phyloP scores from a whole-genome alignment of 2,329 filamentous ascomycete genomes.

The Venturia effusa region DNA sequence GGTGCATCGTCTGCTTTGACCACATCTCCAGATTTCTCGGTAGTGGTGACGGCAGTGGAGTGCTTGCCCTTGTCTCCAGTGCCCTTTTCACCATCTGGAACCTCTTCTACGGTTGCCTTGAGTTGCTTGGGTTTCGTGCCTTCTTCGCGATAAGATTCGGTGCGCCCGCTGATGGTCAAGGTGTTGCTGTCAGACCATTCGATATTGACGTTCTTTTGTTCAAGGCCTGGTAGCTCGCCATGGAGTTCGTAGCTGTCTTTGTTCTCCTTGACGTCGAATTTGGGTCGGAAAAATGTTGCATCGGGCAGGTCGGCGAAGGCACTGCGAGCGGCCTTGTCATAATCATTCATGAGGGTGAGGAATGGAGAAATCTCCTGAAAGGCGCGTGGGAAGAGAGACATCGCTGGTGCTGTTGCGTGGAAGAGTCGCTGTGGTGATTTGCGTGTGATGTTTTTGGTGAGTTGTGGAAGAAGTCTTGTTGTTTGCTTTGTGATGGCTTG shows the following conservation, averaged over 20 bases:
- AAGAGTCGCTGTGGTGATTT: slow-evolving; percentile 16
- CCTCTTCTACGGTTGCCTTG: slow-evolving; percentile 48
- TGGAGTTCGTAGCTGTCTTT: slow-evolving; percentile 62
- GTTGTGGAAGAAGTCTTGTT: slow-evolving; percentile 21
- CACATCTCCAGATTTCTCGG: slow-evolving; percentile 27
- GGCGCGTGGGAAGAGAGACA: slow-evolving; percentile 32
- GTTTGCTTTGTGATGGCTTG: slow-evolving; percentile 24
- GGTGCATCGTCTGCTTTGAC: slow-evolving; percentile 22
- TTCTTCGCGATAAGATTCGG: slow-evolving; percentile 50
- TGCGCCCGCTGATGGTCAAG: slow-evolving; percentile 56
- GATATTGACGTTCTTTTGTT: slow-evolving; percentile 62
- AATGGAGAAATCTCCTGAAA: slow-evolving; percentile 30
- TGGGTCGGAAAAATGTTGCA: slow-evolving; percentile 49
- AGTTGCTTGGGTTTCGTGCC: slow-evolving; percentile 14
- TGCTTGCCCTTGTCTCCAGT: slow-evolving; percentile 11
- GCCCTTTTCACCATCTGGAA: slow-evolving; percentile 20
- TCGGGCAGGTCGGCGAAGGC: slow-evolving; percentile 42
- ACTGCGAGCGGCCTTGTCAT: slow-evolving; percentile 27
- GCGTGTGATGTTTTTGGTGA: slow-evolving; percentile 14
- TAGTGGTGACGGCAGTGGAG: slow-evolving; percentile 21
- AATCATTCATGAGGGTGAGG: slow-evolving; percentile 39
- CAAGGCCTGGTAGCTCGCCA: slow-evolving; percentile 67
- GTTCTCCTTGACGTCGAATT: slow-evolving; percentile 68
- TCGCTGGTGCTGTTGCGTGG: slow-evolving; percentile 14
- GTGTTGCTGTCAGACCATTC: slow-evolving; percentile 72